A percentile compares a stretch with the other conserved stretches of the same genome.
These are phyloP conservation scores for Eucalyptus grandis DNA, from an alignment of 345 rosid species.

Conservation along the genomic window DNA sequence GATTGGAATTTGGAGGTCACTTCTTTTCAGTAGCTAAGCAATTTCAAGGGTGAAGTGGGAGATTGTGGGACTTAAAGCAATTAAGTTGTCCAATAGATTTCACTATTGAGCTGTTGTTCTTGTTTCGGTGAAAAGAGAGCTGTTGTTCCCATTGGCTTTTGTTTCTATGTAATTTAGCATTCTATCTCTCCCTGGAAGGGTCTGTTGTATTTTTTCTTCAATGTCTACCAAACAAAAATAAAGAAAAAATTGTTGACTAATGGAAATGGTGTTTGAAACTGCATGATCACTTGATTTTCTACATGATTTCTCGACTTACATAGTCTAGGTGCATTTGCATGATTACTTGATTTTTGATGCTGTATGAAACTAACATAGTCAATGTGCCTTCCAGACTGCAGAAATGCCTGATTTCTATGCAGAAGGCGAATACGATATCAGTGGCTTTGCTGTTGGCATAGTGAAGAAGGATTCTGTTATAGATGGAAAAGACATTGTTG, in stretches of 20 bases:
- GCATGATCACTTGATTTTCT: not conserved
- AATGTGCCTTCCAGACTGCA: constrained; percentile 49
- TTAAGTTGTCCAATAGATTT: not conserved
- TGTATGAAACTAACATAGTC: not conserved
- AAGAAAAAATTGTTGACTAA: not conserved
- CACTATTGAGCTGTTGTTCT: not conserved
- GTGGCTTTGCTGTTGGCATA: constrained; percentile 90
- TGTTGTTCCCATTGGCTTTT: not conserved
- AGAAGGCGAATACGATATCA: constrained; percentile 79
- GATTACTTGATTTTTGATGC: not conserved
- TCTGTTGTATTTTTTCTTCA: not conserved
- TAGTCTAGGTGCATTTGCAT: not conserved
- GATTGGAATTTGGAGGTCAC: not conserved
- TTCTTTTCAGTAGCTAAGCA: not conserved
- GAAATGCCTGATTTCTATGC: constrained; percentile 95
- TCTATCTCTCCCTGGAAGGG: not conserved
- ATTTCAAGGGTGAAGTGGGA: not conserved
- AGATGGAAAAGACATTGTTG: constrained; percentile 64
- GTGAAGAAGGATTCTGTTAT: constrained; percentile 73
- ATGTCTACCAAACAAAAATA: not conserved
- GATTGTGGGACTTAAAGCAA: not conserved
- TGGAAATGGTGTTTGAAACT: not conserved
- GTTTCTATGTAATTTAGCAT: not conserved
- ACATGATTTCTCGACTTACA: not conserved
- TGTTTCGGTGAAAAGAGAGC: not conserved